Evolutionary conservation across 108 stramenopile genomes (phyloP).

Genomic region (Parietichytrium sp.): DNA sequence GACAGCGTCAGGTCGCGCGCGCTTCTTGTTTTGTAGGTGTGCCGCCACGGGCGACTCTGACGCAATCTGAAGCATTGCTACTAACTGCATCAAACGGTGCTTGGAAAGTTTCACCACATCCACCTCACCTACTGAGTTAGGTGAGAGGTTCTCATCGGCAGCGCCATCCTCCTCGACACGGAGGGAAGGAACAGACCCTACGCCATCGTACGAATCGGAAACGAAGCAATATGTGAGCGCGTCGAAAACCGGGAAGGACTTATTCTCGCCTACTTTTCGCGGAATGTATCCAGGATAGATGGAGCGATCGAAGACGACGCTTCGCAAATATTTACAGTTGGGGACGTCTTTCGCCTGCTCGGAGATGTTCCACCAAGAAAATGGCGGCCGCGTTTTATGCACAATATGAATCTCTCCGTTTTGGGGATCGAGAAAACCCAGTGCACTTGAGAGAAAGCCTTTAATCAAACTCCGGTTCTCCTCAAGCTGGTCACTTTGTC

Average conservation of each 20-base stretch:
- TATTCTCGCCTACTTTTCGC: conserved; percentile 78
- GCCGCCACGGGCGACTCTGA: not conserved
- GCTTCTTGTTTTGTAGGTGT: not conserved
- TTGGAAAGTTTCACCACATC: conserved; percentile 14
- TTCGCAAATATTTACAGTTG: conserved; percentile 49
- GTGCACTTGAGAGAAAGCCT: conserved; percentile 56
- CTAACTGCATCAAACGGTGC: not conserved
- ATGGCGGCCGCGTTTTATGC: conserved; percentile 89
- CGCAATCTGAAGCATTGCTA: not conserved
- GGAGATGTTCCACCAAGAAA: conserved; percentile 76
- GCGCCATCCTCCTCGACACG: too few relatives aligned
- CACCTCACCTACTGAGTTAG: too few relatives aligned
- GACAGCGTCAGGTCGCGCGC: not conserved
- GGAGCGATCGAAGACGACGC: conserved; percentile 74
- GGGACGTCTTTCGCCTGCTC: conserved; percentile 34
- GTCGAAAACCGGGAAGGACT: conserved; percentile 82
- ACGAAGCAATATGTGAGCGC: conserved; percentile 79
- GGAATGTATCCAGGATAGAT: conserved; percentile 72
- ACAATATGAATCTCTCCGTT: conserved; percentile 73
- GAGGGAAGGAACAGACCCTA: too few relatives aligned
- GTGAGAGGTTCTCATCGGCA: too few relatives aligned
- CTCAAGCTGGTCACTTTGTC: conserved; percentile 82
- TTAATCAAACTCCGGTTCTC: conserved; percentile 70
- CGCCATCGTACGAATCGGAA: too few relatives aligned
- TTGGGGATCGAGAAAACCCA: conserved; percentile 44